phyloP scores from a whole-genome alignment of 306 rosid species.

The Pyrus pyrifolia region DNA sequence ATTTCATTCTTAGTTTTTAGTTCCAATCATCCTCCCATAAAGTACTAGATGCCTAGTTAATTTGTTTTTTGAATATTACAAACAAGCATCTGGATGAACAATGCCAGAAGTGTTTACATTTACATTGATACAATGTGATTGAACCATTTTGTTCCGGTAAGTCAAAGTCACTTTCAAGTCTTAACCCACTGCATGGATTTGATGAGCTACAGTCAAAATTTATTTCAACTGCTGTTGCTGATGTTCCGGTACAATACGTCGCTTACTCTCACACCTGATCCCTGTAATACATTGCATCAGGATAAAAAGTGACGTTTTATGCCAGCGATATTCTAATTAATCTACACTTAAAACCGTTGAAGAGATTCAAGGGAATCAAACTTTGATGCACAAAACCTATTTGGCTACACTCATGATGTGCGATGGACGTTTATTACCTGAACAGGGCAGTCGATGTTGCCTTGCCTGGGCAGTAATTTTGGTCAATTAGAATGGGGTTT shows the following conservation, averaged over 20 bases:
- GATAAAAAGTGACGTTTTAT: neutral
- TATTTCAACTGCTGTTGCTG: slow-evolving; percentile 1
- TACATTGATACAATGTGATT: slow-evolving; percentile 13
- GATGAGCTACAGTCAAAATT: slow-evolving; percentile 9
- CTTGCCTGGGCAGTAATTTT: slow-evolving; percentile 18
- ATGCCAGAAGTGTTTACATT: slow-evolving; percentile 2
- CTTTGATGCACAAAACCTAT: too few species aligned
- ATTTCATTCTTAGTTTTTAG: too few species aligned
- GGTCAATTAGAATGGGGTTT: slow-evolving; percentile 20
- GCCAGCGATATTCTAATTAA: too few species aligned
- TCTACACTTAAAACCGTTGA: too few species aligned
- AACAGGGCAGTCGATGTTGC: slow-evolving; percentile 10
- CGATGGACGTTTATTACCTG: neutral
- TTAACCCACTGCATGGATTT: slow-evolving; percentile 12
- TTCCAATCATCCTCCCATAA: too few species aligned
- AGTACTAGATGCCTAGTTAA: neutral
- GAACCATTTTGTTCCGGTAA: neutral
- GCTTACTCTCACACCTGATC: neutral
- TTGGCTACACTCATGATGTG: neutral
- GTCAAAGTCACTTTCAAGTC: slow-evolving; percentile 6
- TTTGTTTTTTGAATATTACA: neutral
- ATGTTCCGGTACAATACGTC: neutral
- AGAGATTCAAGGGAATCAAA: too few species aligned
- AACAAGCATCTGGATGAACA: slow-evolving; percentile 8
- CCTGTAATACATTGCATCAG: neutral